Percentiles rank a stretch among this genome's conserved stretches.
phyloP scores from a whole-genome alignment of 1,139 yeast species.

The Debaryomyces sp. region DNA sequence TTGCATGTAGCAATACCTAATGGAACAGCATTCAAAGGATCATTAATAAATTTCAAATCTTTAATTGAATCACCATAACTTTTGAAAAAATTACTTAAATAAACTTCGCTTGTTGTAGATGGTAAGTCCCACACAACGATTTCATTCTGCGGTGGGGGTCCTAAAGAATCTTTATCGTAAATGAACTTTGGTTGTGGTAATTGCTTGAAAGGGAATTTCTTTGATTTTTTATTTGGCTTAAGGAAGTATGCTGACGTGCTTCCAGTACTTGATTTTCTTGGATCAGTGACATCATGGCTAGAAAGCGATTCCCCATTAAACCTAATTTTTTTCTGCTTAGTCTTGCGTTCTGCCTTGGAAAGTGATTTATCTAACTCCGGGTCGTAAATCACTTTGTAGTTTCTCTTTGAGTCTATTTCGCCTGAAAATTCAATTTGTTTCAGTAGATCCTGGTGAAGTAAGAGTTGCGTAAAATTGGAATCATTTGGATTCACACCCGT shows the following conservation, averaged over 20 bases:
- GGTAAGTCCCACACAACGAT: constrained; percentile 69
- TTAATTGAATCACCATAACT: constrained; percentile 59
- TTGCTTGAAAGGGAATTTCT: constrained; percentile 47
- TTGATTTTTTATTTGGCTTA: constrained; percentile 46
- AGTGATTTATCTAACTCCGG: constrained; percentile 49
- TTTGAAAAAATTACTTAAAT: constrained; percentile 54
- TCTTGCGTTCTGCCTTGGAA: constrained; percentile 34
- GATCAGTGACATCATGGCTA: constrained; percentile 29
- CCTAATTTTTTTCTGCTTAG: constrained; percentile 41
- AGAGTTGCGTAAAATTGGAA: constrained; percentile 29
- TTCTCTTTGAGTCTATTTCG: constrained; percentile 27
- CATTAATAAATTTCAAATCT: constrained; percentile 62
- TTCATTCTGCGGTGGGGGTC: constrained; percentile 74
- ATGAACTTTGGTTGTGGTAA: constrained; percentile 56
- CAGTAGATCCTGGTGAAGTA: constrained; percentile 33
- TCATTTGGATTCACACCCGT: constrained; percentile 40
- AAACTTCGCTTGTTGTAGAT: constrained; percentile 49
- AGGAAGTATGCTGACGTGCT: constrained; percentile 33
- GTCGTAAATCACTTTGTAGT: constrained; percentile 55
- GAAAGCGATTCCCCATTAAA: constrained; percentile 34
- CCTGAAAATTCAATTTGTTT: constrained; percentile 15
- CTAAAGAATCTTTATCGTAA: constrained; percentile 73
- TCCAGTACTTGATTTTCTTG: constrained; percentile 30
- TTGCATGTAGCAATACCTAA: constrained; percentile 70
- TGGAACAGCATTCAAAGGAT: constrained; percentile 80